Conservation (phyloP, 192 early-diverging fungal species). For the Coemansia sp. region DNA sequence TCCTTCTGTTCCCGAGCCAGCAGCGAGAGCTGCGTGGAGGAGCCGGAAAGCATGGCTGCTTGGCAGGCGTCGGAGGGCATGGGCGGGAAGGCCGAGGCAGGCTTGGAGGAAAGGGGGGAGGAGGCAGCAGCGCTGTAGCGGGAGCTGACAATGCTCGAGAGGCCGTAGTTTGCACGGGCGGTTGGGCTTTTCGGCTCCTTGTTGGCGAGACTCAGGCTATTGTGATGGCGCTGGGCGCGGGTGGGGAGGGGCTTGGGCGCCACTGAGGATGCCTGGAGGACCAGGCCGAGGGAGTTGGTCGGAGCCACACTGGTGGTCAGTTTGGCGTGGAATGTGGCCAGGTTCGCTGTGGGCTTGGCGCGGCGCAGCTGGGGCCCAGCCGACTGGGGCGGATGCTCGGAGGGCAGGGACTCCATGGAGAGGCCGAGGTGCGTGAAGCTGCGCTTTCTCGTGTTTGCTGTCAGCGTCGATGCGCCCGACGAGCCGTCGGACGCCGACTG, state of each 20-base stretch:
- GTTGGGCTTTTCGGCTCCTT: constrained; percentile 42
- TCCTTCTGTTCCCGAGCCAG: constrained; percentile 13
- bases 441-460: constrained; percentile 44
- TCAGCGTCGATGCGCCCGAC: constrained; percentile 37
- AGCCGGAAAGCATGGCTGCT: constrained; percentile 47
- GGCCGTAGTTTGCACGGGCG: constrained; percentile 29
- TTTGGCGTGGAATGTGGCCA: constrained; percentile 32
- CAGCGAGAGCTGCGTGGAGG: constrained; percentile 9
- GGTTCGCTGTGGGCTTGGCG: constrained; percentile 30
- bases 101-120: neutral
- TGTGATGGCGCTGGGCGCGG: constrained; percentile 51
- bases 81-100: constrained; percentile 39
- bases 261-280: constrained; percentile 32
- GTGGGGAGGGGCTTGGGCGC: constrained; percentile 30
- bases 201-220: constrained; percentile 14
- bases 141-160: constrained; percentile 35
- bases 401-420: constrained; percentile 43
- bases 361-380: constrained; percentile 33
- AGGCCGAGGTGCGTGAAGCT: constrained; percentile 54
- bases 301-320: constrained; percentile 19
- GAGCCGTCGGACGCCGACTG: constrained; percentile 18
- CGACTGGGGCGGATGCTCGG: constrained; percentile 9
- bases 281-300: constrained; percentile 50
- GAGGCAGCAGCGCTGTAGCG: constrained; percentile 9
- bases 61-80: constrained; percentile 55